Evolutionary conservation across 176 grass and related monocot species (phyloP).

Genomic region (Canna indica): DNA sequence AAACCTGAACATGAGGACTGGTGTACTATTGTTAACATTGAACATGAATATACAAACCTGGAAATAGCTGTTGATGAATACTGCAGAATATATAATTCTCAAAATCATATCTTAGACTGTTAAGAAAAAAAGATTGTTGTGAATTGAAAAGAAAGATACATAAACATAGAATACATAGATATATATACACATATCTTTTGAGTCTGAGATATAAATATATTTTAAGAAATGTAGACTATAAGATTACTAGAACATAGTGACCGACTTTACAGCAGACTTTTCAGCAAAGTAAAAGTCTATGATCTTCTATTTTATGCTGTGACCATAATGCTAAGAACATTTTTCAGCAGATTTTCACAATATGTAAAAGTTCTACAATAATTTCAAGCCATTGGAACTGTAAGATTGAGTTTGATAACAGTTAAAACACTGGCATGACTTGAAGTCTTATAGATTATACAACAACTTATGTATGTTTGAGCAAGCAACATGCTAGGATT

Average conservation of each 20-base stretch:
- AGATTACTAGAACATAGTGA: no score
- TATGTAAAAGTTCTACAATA: neutral
- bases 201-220: neutral
- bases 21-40: neutral
- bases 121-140: constrained; percentile 24
- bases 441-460: no score
- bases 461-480: no score
- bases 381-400: neutral
- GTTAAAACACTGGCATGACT: no score
- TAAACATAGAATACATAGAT: neutral
- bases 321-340: neutral
- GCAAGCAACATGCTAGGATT: no score
- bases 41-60: constrained; percentile 35
- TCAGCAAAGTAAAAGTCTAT: no score
- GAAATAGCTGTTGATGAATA: constrained; percentile 84
- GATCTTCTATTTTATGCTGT: neutral
- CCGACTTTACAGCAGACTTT: no score
- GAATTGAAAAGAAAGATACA: neutral
- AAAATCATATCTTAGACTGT: constrained; percentile 76
- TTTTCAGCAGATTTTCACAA: neutral
- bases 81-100: constrained; percentile 60
- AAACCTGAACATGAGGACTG: neutral
- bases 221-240: no score
- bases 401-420: neutral
- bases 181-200: no score